Evolutionary conservation across 495 filamentous ascomycete species (phyloP), one percentile per base, ranked within the genome.

Genomic region (Ascodesmis nigricans): DNA sequence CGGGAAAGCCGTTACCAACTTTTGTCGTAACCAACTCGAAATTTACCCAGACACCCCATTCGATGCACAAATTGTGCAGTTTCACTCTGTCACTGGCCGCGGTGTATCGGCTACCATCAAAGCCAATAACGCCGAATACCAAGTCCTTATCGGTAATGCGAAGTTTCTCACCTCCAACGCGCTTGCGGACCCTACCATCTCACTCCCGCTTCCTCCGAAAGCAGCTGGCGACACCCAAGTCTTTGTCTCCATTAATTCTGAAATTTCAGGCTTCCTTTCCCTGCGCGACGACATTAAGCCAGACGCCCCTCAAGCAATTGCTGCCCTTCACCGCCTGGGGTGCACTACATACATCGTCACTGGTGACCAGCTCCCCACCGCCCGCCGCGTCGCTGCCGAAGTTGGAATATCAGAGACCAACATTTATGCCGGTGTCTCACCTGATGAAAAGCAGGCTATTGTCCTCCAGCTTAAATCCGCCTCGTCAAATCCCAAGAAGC

Each of bases 231-330:
- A 74, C 7, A 93, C 87, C 5, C 78, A 72, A 41, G 90, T 95
- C 44, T 84, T 91, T 53, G 68, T 83, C 29, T 79, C 82, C 31
- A 82, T 99, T 47, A 74, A 90, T 43, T 66, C 63, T 33, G 57
- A 56, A 27, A 93, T 83, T 50, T 62, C 78, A 5, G 87, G 87
- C 33, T 68, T 73, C 10, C 65, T 95, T 29, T 73, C 71, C 36
- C 71, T 99, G 20, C 69, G 74, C 4, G 87, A 99, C 50, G 87
- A 73, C 11, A 68, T 99, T 52, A 99, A 99, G 50, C 66, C 73
- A 13, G 77, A 73, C 29, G 84, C 87, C 5, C 63, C 65, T n/a
- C 78, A 79, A 14, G 66, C 78, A 21, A 73, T 97, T 30, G 58
- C 71, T n/a, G 87, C 82, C 13, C 62, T 99, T 29, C 66, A 73